Evolutionary conservation across 176 grass and related monocot species (phyloP), one percentile per base, ranked within the genome.

Genomic region (Cenchrus fungigraminus): DNA sequence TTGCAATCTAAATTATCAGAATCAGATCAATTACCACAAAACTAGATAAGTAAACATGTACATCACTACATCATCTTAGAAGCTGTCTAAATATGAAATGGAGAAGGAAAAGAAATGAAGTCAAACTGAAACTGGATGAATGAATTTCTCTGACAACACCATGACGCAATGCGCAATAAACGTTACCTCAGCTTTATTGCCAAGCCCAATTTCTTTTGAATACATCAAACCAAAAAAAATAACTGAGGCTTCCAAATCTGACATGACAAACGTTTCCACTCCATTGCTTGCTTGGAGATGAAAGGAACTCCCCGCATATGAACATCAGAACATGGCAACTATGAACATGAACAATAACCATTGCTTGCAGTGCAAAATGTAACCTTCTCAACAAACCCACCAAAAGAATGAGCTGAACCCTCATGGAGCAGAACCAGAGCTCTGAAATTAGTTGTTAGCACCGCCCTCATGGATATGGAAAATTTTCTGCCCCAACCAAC

Each of bases 121-220:
- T 20, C 12, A 31, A 76, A 89, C 1, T 80, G 28, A 17, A 88
- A 70, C 58, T 40, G 42, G 52, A 58, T 57, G 60, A 73, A 82
- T 34, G n/a, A 79, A 63, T 67, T 81, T 83, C 56, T 62, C 68
- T 43, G 14, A 17, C 73, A 20, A 14, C 10, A 13, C 29, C 66
- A 83, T 7, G 29, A 19, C 5, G 13, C 14, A 3, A 87, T 83
- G 82, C 42, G 53, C 84, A 95, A 93, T 85, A 65, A 93, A 84
- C 76, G 68, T 87, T 88, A 90, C 77, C 84, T 91, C 80, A 64
- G 66, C 81, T 88, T 95, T 93, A 95, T 92, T 98, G 73, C 81
- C 85, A 87, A 82, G 28, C 80, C 87, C 65, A 82, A 47, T 83
- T 83, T 45, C 60, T 37, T 65, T 82, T 84, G 67, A 87, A 91